Percentiles rank a stretch among this genome's conserved stretches.
Evolutionary conservation across 768 basidiomycete genomes (phyloP).

Genomic region (Paxillus involutus): DNA sequence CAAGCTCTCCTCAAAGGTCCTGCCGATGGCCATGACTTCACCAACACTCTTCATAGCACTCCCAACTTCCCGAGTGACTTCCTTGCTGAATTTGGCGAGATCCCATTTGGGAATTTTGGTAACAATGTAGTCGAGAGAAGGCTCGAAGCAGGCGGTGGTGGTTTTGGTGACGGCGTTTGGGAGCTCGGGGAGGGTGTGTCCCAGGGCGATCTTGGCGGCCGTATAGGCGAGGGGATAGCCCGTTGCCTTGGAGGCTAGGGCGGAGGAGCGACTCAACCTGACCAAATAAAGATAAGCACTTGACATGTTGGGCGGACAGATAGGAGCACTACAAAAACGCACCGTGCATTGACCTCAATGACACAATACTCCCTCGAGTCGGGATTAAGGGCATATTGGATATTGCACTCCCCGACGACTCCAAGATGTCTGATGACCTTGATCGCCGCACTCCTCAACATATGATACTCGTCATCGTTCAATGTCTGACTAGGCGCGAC

Average conservation of each 20-base stretch:
- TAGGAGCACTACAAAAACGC: conserved; percentile 7
- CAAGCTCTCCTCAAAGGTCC: conserved; percentile 97
- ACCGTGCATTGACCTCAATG: conserved; percentile 97
- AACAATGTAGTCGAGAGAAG: conserved; percentile 98
- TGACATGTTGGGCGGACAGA: not conserved
- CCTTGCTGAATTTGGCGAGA: conserved; percentile 92
- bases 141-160: conserved; percentile 98
- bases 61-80: conserved; percentile 92
- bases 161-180: conserved; percentile 99
- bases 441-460: conserved; percentile 96
- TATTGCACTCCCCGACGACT: conserved; percentile 94
- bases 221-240: conserved; percentile 99
- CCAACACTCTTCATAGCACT: conserved; percentile 99
- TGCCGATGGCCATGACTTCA: conserved; percentile 99
- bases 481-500: conserved; percentile 98
- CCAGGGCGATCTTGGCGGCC: conserved; percentile 97
- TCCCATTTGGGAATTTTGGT: conserved; percentile 99
- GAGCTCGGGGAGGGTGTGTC: conserved; percentile 94
- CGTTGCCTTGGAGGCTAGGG: conserved; percentile 97
- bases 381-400: conserved; percentile 98
- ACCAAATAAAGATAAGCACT: conserved; percentile 1
- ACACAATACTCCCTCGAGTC: conserved; percentile 92
- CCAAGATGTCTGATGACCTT: conserved; percentile 92
- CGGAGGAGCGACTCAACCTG: conserved; percentile 83
- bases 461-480: conserved; percentile 98